Base-by-base conservation (phyloP, 805 yeast genomes). In the Candida maltosa region DNA sequence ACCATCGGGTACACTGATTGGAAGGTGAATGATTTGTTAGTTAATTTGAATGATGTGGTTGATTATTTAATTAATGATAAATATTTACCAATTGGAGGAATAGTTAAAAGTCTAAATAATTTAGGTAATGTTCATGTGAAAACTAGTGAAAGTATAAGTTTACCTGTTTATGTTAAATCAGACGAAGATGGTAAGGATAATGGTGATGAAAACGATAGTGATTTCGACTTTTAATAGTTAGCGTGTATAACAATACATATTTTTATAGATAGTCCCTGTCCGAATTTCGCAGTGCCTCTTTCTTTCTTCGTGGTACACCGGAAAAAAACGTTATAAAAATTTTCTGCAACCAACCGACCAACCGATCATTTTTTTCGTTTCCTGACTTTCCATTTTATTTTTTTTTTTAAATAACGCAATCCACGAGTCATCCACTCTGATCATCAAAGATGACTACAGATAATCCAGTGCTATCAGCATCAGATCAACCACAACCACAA, bases 91-190 rank as follows among this genome's bases (percentile, higher is more conserved):
- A 71, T 73, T 34, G 86, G 87, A 8, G 87, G 87, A 3, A 51
- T 76, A 3, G 53, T 79, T 19, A 63, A 63, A 38, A 28, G 25
- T 12, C 39, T 69, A 15, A 59, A 63, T 12, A 70, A 69, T 26
- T 60, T 83, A 9, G 66, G 56, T 9, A 73, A 72, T 17, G 56
- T 81, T 11, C 77, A 76, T 47, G 63, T 84, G 26, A 83, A 83
- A 56, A 79, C 87, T 0, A 68, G 76, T 30, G 81, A 77, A 26
- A 81, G 89, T 56, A 67, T 71, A 12, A 76, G 85, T 54, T 60
- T 84, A 45, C 91, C 89, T 2, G 60, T 82, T 9, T 42, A 24
- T 25, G 19, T 18, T 6, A 24, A 29, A 16, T 27, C 29, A 5
- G 37, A 28, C 11, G 23, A 22, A 7, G 34, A 21, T 23, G 26